Evolutionary conservation across 352 stramenopile genomes (phyloP).

Genomic region (Phytophthora uliginosa): DNA sequence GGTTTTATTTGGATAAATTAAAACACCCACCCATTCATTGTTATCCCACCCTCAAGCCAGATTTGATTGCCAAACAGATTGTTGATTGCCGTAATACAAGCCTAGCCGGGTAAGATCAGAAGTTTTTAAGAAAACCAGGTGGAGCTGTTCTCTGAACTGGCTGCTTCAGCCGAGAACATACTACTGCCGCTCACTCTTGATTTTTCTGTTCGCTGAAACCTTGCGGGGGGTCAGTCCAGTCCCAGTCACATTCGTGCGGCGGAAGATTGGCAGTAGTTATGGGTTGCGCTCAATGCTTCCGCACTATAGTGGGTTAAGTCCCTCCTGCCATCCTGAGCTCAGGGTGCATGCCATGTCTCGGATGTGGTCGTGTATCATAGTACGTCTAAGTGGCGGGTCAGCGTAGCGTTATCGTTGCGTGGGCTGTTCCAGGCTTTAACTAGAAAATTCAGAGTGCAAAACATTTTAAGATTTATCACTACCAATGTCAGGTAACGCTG

Average conservation of each 20-base stretch:
- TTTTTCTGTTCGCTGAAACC: slow-evolving; percentile 7
- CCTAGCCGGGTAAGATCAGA: too few relatives aligned
- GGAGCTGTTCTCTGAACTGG: too few relatives aligned
- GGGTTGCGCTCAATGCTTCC: slow-evolving; percentile 5
- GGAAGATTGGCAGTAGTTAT: slow-evolving; percentile 8
- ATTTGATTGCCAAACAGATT: too few relatives aligned
- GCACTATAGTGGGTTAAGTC: slow-evolving; percentile 9
- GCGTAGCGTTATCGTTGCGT: not conserved
- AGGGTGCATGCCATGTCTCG: slow-evolving; percentile 11
- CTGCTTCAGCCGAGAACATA: too few relatives aligned
- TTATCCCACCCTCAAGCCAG: too few relatives aligned
- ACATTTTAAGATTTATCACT: too few relatives aligned
- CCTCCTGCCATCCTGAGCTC: slow-evolving; percentile 6
- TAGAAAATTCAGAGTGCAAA: too few relatives aligned
- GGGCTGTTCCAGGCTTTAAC: not conserved
- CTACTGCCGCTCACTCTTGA: slow-evolving; percentile 3
- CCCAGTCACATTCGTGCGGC: slow-evolving; percentile 5
- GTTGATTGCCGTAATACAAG: too few relatives aligned
- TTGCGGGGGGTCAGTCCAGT: slow-evolving; percentile 1
- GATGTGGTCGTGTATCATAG: slow-evolving; percentile 10
- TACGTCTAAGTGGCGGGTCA: slow-evolving; percentile 2
- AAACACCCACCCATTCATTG: too few relatives aligned
- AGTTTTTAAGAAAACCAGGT: too few relatives aligned
- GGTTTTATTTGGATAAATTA: too few relatives aligned
- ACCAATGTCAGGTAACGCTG: too few relatives aligned